These are phyloP conservation scores for Penicillium sp. DNA, from an alignment of 2,329 filamentous ascomycete species.

Conservation along the genomic window DNA sequence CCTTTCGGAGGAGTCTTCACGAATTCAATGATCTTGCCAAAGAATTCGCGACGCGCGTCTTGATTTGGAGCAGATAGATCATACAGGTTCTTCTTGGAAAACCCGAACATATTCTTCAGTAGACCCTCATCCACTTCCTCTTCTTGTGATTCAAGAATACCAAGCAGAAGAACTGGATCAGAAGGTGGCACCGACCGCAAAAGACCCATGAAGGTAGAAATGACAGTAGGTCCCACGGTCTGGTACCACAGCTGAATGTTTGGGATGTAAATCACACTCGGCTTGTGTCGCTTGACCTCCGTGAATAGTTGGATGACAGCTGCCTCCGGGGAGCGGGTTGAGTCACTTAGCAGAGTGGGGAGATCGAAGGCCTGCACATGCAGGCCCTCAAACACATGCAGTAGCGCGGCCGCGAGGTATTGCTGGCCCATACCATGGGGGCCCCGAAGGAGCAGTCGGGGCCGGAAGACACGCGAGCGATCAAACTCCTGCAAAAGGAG, in stretches of 20 bases:
- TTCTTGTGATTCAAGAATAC: slow-evolving; percentile 71
- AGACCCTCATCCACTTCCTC: slow-evolving; percentile 62
- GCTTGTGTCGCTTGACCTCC: slow-evolving; percentile 90
- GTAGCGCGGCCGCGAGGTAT: slow-evolving; percentile 78
- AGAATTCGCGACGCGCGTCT: slow-evolving; percentile 70
- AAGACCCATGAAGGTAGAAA: slow-evolving; percentile 80
- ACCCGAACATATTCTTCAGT: slow-evolving; percentile 78
- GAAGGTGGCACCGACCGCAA: slow-evolving; percentile 80
- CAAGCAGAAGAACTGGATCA: slow-evolving; percentile 83
- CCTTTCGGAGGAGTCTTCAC: slow-evolving; percentile 76
- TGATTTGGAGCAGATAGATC: slow-evolving; percentile 65
- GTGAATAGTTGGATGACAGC: slow-evolving; percentile 87
- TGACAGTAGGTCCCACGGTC: slow-evolving; percentile 60
- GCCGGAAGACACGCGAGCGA: slow-evolving; percentile 80
- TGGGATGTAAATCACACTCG: slow-evolving; percentile 92
- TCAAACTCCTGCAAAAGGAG: slow-evolving; percentile 77
- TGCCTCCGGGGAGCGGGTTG: slow-evolving; percentile 75
- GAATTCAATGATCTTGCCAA: slow-evolving; percentile 69
- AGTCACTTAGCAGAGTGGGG: slow-evolving; percentile 79
- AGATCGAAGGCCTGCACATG: slow-evolving; percentile 95
- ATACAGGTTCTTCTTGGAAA: slow-evolving; percentile 74
- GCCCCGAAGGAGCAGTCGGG: slow-evolving; percentile 80
- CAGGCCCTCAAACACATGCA: slow-evolving; percentile 88
- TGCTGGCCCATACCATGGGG: slow-evolving; percentile 86
- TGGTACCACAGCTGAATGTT: slow-evolving; percentile 85